Evolutionary conservation across 2,329 filamentous ascomycete genomes (phyloP).

Genomic region (Sporothrix dimorphospora): DNA sequence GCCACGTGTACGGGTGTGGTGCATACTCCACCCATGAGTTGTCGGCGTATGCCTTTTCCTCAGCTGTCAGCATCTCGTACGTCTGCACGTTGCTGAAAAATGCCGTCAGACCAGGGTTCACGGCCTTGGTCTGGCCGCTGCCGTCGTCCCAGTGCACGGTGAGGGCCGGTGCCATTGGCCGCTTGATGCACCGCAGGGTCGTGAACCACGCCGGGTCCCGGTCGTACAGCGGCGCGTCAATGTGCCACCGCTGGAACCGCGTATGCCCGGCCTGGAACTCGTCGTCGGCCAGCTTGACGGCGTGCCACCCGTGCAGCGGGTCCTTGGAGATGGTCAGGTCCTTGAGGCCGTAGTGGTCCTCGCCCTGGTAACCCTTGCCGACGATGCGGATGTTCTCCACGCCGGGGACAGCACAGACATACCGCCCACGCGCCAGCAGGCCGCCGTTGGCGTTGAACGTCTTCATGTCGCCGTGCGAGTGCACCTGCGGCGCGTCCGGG

Average conservation of each 20-base stretch:
- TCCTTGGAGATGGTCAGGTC: conserved; percentile 40
- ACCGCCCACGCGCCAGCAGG: conserved; percentile 37
- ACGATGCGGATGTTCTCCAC: conserved; percentile 51
- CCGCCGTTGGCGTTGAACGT: conserved; percentile 48
- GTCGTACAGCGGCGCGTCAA: conserved; percentile 51
- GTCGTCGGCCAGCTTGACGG: conserved; percentile 38
- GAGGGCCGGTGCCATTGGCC: conserved; percentile 41
- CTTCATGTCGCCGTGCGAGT: conserved; percentile 48
- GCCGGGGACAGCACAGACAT: conserved; percentile 37
- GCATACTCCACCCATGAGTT: conserved; percentile 53
- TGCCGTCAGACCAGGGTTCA: conserved; percentile 48
- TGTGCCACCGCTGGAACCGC: conserved; percentile 53
- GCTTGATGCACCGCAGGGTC: conserved; percentile 45
- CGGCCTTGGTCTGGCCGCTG: conserved; percentile 46
- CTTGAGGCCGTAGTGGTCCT: conserved; percentile 49
- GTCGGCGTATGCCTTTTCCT: conserved; percentile 48
- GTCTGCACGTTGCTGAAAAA: conserved; percentile 49
- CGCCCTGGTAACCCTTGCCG: conserved; percentile 50
- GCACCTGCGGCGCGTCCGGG: conserved; percentile 45
- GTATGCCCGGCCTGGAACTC: conserved; percentile 48
- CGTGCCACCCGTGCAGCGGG: conserved; percentile 46
- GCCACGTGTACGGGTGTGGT: conserved; percentile 50
- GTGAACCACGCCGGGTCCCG: conserved; percentile 41
- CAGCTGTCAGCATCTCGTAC: conserved; percentile 47
- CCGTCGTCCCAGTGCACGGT: conserved; percentile 40